Evolutionary conservation across 768 basidiomycete genomes (phyloP).

Genomic region (Lactarius indigo): DNA sequence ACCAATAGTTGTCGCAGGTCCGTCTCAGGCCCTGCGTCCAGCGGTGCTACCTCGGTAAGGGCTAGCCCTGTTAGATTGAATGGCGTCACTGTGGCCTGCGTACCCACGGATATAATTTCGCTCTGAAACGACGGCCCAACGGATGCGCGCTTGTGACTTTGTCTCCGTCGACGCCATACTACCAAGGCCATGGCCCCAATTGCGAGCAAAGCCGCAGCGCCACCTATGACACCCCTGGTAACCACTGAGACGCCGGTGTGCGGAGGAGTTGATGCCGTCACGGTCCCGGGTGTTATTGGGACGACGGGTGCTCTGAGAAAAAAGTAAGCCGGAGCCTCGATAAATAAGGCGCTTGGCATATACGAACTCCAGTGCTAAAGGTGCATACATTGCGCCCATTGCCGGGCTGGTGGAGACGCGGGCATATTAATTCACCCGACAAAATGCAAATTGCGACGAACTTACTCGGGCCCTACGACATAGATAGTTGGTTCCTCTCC

Average conservation of each 20-base stretch:
- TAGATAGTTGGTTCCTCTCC: no score
- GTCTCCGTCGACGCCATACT: no score
- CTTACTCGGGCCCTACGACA: neutral
- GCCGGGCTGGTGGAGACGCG: slow-evolving; percentile 16
- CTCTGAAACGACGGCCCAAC: neutral
- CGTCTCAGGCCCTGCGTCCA: neutral
- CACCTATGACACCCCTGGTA: slow-evolving; percentile 18
- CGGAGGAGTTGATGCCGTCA: neutral
- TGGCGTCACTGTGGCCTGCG: neutral
- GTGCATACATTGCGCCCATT: slow-evolving; percentile 28
- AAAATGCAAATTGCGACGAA: neutral
- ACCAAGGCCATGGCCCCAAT: no score
- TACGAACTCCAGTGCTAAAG: slow-evolving; percentile 27
- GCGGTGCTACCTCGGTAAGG: neutral
- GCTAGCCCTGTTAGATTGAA: neutral
- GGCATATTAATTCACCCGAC: neutral
- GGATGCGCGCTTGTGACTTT: neutral
- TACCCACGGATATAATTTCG: neutral
- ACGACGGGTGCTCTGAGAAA: neutral
- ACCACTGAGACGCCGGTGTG: slow-evolving; percentile 12
- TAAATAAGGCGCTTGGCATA: neutral
- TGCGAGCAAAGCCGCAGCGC: no score
- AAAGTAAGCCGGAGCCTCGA: neutral
- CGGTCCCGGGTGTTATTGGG: neutral
- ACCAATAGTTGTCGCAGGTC: neutral